Evolutionary conservation across 2,329 filamentous ascomycete genomes (phyloP), one percentile per base, ranked within the genome.

Genomic region (Trichophaea hybrida): DNA sequence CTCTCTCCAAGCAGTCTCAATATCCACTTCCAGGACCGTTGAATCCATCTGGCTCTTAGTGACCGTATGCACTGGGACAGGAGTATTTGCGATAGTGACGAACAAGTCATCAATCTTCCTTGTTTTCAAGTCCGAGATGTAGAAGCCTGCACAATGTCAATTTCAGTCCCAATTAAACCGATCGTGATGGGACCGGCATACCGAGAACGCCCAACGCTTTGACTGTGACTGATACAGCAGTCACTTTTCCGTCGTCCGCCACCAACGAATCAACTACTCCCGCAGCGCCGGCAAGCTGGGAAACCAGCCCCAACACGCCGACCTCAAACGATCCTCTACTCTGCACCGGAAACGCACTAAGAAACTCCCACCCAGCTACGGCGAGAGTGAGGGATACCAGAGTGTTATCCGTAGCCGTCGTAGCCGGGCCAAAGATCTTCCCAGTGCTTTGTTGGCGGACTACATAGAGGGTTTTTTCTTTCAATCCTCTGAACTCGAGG

Each of bases 211-310:
- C 91, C 1, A 96, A 73, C 0, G 89, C 89, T 70, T 94, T 96
- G 46, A 96, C 70, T 12, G 78, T 80, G 1, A 85, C 80, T 67
- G 82, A 80, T 10, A 94, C 73, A 6, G 80, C 72, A 17, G 93
- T 73, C 13, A 81, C 75, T 0, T 82, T 81, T 59, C 80, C 83
- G 6, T 77, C 74, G 38, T 78, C 73, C 66, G 69, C 3, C 68
- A 68, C 48, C 83, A 70, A 37, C 77, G 78, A 49, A 83, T 77
- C 77, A 1, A 84, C 74, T 6, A 95, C 78, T 0, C 88, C 89
- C 1, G 88, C 89, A 0, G 84, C 82, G 0, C 89, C 91, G 0
- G 88, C 88, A 86, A 97, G 94, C 72, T 96, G 95, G 1, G 80
- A 85, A 2, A 94, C 65, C 1, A 97, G 75, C 0, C 91, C 91